A percentile compares a stretch with the other conserved stretches of the same genome.
Evolutionary conservation across 164 flowering plant genomes (phyloP).

Genomic region (Vitis rotundifolia): DNA sequence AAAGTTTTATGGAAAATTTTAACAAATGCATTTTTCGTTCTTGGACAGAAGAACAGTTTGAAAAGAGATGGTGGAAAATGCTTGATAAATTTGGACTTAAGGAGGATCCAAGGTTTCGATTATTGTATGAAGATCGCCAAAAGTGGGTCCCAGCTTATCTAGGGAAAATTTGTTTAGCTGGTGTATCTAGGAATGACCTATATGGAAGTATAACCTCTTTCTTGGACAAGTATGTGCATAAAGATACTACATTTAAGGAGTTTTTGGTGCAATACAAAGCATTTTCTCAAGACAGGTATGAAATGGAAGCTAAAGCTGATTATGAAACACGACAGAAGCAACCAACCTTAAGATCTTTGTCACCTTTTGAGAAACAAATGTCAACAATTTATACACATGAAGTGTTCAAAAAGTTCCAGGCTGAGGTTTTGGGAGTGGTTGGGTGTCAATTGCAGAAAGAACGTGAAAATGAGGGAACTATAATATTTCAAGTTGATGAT

Average conservation of each 20-base stretch:
- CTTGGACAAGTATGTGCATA: constrained; percentile 26
- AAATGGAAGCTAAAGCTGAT: constrained; percentile 25
- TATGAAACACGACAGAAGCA: constrained; percentile 13
- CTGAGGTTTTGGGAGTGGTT: constrained; percentile 27
- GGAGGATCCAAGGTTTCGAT: constrained; percentile 26
- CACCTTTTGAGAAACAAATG: constrained; percentile 30
- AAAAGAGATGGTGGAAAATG: constrained; percentile 31
- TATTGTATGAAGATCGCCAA: constrained; percentile 23
- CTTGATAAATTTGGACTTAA: constrained; percentile 23
- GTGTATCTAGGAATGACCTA: constrained; percentile 26
- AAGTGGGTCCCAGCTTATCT: constrained; percentile 32
- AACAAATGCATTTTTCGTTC: constrained; percentile 24
- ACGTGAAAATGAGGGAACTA: constrained; percentile 11
- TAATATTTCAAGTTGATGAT: constrained; percentile 24
- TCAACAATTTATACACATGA: constrained; percentile 24
- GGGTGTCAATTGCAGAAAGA: constrained; percentile 24
- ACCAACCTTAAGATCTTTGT: constrained; percentile 19
- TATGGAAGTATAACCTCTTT: constrained; percentile 24
- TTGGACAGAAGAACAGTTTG: constrained; percentile 35
- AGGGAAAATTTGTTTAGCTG: constrained; percentile 25
- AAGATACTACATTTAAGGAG: constrained; percentile 22
- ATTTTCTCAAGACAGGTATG: constrained; percentile 17
- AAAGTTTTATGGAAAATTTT: constrained; percentile 18
- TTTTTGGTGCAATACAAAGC: constrained; percentile 19
- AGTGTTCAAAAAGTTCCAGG: constrained; percentile 28